A percentile compares a stretch with the other conserved stretches of the same genome.
phyloP scores from a whole-genome alignment of 1,284 basidiomycete genomes.

The Trichosporon sp. region DNA sequence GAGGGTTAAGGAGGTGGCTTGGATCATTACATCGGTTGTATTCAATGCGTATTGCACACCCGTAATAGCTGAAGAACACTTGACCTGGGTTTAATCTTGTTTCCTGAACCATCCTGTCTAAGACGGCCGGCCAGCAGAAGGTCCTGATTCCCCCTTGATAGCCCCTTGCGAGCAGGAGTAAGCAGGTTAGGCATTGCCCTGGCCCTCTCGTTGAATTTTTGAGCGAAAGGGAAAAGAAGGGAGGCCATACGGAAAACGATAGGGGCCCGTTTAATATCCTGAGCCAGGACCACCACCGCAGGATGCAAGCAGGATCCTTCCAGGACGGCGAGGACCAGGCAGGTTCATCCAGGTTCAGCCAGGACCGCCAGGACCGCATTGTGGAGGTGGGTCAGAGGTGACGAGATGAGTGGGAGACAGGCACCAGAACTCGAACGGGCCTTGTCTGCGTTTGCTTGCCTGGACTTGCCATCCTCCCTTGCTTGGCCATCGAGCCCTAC shows the following conservation, averaged over 20 bases:
- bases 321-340: background rate
- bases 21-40: background rate
- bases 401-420: slow-evolving; percentile 17
- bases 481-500: no score
- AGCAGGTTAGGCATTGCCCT: background rate
- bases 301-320: background rate
- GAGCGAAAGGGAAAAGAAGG: background rate
- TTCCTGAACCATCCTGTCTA: slow-evolving; percentile 12
- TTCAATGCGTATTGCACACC: background rate
- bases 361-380: background rate
- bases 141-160: background rate
- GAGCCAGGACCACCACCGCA: slow-evolving; percentile 4
- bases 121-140: background rate
- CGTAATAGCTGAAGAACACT: background rate
- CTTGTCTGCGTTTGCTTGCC: background rate
- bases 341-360: background rate
- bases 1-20: background rate
- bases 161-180: slow-evolving; percentile 11
- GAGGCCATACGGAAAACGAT: no score
- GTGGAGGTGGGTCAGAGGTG: slow-evolving; percentile 16
- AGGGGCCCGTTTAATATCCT: background rate
- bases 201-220: background rate
- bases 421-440: slow-evolving; percentile 17
- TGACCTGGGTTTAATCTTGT: slow-evolving; percentile 15
- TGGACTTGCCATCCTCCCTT: no score